Base-by-base conservation (phyloP, 352 stramenopile genomes). In the Pythium coloratum region DNA sequence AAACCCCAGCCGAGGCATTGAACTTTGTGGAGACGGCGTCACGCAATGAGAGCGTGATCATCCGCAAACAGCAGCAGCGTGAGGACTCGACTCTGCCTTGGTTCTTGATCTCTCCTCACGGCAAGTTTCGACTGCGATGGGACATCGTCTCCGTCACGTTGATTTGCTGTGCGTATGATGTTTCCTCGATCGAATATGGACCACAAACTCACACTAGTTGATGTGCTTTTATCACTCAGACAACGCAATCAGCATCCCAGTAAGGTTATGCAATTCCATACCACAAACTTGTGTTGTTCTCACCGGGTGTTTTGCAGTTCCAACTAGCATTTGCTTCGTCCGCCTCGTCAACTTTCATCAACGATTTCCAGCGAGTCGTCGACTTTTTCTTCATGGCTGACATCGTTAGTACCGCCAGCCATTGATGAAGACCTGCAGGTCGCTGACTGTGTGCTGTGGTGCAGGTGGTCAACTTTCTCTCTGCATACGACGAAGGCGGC, bases 1-100 rank as follows among this genome's bases (percentile, higher is more conserved):
- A 40, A 9, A 40, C 34, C 34, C 12, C 12, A 49, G 84, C 81
- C 4, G 83, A 94, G 76, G 84, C 86, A 0, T 70, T 92, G 36
- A 76, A 90, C 59, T 91, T 94, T 75, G 86, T 92, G 24, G 82
- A 92, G 69, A 78, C 78, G 1, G 84, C 81, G 13, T 88, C 82
- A 13, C 85, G 84, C 60, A 85, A 96, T 18, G 88, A 88, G 44
- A 86, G 90, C 55, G 89, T 95, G 55, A 94, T 97, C 55, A 97
- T 95, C 66, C 89, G 94, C 63, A 89, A 89, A 57, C 84, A 89
- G 47, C 77, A 92, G 51, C 84, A 88, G 24, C 88, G 95, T 59
- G 85, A 96, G 51, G 88, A 96, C 36, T 86, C 81, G 13, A 92
- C 64, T 38, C 83, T 98, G 13, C 86, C 84, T 1, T 84, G 75